Conservation (phyloP, 1,284 basidiomycete genomes). For the Irpex sp. region DNA sequence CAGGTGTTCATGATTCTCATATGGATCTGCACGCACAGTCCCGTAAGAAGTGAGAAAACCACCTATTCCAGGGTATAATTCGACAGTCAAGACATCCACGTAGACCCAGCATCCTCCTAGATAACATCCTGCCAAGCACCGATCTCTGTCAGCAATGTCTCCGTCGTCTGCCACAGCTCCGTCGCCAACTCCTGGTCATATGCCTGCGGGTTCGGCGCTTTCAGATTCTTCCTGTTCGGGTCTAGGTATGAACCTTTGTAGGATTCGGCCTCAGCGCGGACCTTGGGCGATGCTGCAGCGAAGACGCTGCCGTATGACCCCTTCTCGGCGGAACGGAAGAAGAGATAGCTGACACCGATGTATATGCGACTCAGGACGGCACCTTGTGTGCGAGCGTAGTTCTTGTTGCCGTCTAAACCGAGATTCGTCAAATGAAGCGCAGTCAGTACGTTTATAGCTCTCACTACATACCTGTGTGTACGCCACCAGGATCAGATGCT, state of each 20-base stretch:
- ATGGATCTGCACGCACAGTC: too few species aligned
- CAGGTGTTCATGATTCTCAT: too few species aligned
- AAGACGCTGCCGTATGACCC: constrained; percentile 41
- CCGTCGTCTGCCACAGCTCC: constrained; percentile 40
- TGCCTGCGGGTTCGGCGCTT: constrained; percentile 24
- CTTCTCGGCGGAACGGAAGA: constrained; percentile 16
- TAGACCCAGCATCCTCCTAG: not conserved
- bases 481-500: constrained; percentile 32
- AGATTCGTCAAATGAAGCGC: constrained; percentile 8
- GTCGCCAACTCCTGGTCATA: constrained; percentile 35
- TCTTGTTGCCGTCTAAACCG: not conserved
- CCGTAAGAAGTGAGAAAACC: too few species aligned
- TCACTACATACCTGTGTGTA: constrained; percentile 31
- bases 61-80: not conserved
- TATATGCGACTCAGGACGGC: constrained; percentile 5
- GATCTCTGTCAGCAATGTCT: constrained; percentile 24
- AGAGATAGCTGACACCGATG: constrained; percentile 4
- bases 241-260: constrained; percentile 42
- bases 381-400: not conserved
- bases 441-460: not conserved
- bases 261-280: constrained; percentile 29
- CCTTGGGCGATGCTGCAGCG: constrained; percentile 39
- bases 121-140: constrained; percentile 10
- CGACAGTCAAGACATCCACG: not conserved
- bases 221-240: constrained; percentile 31